Conservation (phyloP, 1,139 yeast genomes). For the Magnusiomyces fungicola region DNA sequence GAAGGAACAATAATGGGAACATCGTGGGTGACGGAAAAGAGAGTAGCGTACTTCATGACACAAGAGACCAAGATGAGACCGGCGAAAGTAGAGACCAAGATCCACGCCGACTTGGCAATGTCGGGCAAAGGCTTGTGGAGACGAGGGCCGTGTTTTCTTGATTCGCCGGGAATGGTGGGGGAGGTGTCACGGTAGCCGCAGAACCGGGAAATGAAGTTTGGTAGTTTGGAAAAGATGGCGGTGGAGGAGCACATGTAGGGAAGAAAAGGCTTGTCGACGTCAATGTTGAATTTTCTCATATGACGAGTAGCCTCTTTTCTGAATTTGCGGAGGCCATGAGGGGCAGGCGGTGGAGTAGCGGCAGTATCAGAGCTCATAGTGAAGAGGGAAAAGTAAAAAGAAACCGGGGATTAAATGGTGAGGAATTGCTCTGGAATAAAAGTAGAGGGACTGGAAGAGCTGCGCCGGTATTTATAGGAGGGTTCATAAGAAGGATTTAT, state of each 20-base stretch:
- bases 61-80: constrained; percentile 49
- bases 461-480: too few relatives aligned
- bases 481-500: too few relatives aligned
- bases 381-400: too few relatives aligned
- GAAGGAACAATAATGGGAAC: constrained; percentile 55
- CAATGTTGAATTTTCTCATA: constrained; percentile 14
- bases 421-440: too few relatives aligned
- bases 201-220: constrained; percentile 18
- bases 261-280: constrained; percentile 22
- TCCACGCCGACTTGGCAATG: constrained; percentile 18
- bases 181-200: constrained; percentile 20
- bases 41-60: constrained; percentile 42
- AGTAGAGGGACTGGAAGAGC: too few relatives aligned
- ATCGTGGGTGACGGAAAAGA: constrained; percentile 37
- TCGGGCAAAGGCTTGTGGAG: constrained; percentile 14
- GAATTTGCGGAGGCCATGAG: not conserved
- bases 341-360: too few relatives aligned
- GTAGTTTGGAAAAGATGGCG: constrained; percentile 20
- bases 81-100: constrained; percentile 38
- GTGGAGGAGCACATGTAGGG: constrained; percentile 19
- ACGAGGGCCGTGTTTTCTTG: not conserved
- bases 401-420: too few relatives aligned
- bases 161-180: not conserved
- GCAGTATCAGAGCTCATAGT: too few relatives aligned
- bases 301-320: not conserved